Evolutionary conservation across 179 eudicot genomes (phyloP), one percentile per base, ranked within the genome.

Genomic region (Beta corolliflora): DNA sequence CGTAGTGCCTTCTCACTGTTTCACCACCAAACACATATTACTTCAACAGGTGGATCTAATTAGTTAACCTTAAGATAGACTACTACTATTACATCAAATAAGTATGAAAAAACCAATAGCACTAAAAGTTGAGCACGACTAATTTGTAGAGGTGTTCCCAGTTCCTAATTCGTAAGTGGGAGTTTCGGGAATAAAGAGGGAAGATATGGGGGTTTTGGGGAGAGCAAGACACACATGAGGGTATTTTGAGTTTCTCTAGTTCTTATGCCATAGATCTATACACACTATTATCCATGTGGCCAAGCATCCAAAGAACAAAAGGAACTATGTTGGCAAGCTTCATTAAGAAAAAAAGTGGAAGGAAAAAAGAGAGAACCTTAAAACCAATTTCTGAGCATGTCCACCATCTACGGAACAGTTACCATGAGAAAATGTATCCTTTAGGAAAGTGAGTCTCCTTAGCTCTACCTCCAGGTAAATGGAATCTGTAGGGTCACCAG

Each of bases 381-480:
- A 86, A 79, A 84, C 83, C 76, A 79, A n/a, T 44, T 82, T 86
- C 48, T 77, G 83, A 48, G 79, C 58, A 46, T 67, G 80, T 75
- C 81, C 83, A 50, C 72, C 79, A 11, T 86, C 87, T 9, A 50
- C 79, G 11, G 75, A 74, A 55, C 29, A 77, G n/a, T 59, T 78
- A 25, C 79, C 87, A 45, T 50, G 77, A 70, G 78, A 65, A 82
- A 82, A 77, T 71, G 87, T 77, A 19, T 86, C 87, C 85, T 84
- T 82, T 29, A 88, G 86, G 79, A 86, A 88, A 71, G 89, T 82
- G 29, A 94, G 93, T 85, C 97, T 88, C 84, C 97, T 87, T 7
- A 89, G 80, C 87, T 94, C 98, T 7, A 94, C 98, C 88, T 93
- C 98, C 84, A 94, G 83, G 85, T 94, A 94, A 80, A 94, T 90